These are phyloP conservation scores for Suillus bovinus DNA, from an alignment of 768 basidiomycete species.

Conservation along the genomic window DNA sequence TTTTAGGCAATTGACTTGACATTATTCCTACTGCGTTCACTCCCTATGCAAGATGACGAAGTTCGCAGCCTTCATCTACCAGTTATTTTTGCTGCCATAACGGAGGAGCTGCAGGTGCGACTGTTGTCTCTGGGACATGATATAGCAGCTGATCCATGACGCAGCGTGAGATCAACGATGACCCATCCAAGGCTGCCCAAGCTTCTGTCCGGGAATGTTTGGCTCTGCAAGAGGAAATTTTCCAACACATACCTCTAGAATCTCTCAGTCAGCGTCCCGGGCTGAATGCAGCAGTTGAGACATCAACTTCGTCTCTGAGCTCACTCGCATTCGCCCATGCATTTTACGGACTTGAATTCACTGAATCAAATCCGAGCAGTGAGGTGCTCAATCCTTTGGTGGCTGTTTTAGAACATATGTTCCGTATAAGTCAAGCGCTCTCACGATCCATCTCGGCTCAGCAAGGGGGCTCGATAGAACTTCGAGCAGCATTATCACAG, in stretches of 20 bases:
- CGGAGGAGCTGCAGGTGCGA: conserved; percentile 65
- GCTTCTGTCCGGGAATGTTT: conserved; percentile 43
- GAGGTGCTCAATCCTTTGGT: conserved; percentile 48
- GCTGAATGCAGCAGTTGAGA: conserved; percentile 38
- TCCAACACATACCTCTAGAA: conserved; percentile 50
- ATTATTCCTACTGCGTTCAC: conserved; percentile 69
- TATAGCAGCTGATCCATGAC: conserved; percentile 9
- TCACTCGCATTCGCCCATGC: conserved; percentile 58
- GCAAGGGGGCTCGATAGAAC: conserved; percentile 29
- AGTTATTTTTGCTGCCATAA: conserved; percentile 66
- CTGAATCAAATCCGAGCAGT: conserved; percentile 27
- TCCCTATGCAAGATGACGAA: conserved; percentile 86
- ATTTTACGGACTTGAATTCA: conserved; percentile 55
- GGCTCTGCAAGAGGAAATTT: conserved; percentile 52
- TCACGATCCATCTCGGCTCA: conserved; percentile 38
- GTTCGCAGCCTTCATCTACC: conserved; percentile 80
- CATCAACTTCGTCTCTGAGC: conserved; percentile 31
- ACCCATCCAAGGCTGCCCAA: conserved; percentile 36
- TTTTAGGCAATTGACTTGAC: conserved; percentile 66
- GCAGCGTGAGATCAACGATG: conserved; percentile 40
- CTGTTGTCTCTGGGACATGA: not conserved
- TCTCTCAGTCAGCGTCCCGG: conserved; percentile 53
- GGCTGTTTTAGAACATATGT: conserved; percentile 56
- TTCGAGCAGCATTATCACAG: conserved; percentile 55
- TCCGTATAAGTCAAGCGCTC: conserved; percentile 47